Percentiles rank a stretch among this genome's conserved stretches.
Conservation (phyloP, 1,284 basidiomycete genomes). For the Ustilago hordei region DNA sequence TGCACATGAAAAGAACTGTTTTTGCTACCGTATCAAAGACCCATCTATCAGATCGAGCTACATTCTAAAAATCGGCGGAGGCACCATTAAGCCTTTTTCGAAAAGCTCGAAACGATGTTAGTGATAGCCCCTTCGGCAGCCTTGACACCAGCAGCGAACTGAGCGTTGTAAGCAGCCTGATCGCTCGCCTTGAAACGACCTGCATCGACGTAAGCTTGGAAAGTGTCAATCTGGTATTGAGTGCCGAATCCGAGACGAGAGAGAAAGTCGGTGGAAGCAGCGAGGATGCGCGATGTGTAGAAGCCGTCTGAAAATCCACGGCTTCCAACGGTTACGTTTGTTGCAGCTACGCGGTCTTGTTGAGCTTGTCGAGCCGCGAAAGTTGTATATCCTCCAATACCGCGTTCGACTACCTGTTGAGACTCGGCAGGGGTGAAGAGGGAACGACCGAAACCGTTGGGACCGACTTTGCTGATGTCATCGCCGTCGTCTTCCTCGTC, state of each 20-base stretch:
- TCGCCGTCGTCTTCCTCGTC: slow-evolving; percentile 21
- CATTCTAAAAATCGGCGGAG: no score
- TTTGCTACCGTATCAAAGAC: no score
- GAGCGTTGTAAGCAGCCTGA: slow-evolving; percentile 30
- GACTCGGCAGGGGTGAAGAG: slow-evolving; percentile 13
- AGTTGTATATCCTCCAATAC: slow-evolving; percentile 34
- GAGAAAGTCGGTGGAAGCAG: slow-evolving; percentile 71
- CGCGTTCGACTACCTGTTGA: slow-evolving; percentile 5
- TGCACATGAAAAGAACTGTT: neutral
- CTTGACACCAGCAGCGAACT: slow-evolving; percentile 46
- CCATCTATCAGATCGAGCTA: no score
- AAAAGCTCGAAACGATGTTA: slow-evolving; percentile 34
- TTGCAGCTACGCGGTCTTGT: slow-evolving; percentile 6
- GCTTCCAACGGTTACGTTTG: slow-evolving; percentile 15
- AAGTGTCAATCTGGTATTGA: slow-evolving; percentile 75
- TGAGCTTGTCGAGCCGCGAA: slow-evolving; percentile 24
- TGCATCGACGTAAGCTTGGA: slow-evolving; percentile 39
- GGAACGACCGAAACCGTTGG: slow-evolving; percentile 36
- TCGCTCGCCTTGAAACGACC: slow-evolving; percentile 28
- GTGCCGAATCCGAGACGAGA: slow-evolving; percentile 77
- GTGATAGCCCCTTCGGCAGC: slow-evolving; percentile 50
- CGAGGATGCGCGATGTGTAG: slow-evolving; percentile 76
- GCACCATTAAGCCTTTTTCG: slow-evolving; percentile 9
- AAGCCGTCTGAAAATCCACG: slow-evolving; percentile 77
- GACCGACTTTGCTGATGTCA: slow-evolving; percentile 21